Conservation (phyloP, 2,329 filamentous ascomycete species). For the Penicillium verrucosum region DNA sequence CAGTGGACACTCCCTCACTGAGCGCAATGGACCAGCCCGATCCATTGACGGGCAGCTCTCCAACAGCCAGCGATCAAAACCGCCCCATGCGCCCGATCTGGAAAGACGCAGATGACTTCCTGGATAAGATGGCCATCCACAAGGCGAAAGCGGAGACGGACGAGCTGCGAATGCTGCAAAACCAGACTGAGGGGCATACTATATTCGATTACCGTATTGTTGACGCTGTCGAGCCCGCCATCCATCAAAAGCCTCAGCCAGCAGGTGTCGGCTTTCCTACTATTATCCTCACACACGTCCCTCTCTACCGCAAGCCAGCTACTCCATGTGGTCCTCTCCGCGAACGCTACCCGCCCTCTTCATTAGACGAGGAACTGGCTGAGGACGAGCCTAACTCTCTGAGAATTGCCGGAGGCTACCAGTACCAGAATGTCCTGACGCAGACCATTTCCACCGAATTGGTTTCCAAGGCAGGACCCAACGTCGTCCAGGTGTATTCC, state of each 20-base stretch:
- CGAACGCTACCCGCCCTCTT: constrained; percentile 74
- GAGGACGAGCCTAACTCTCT: constrained; percentile 75
- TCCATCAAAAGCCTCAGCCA: constrained; percentile 21
- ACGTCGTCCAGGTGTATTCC: constrained; percentile 82
- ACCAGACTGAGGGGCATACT: constrained; percentile 52
- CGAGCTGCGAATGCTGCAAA: constrained; percentile 64
- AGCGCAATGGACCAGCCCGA: constrained; percentile 66
- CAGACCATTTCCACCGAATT: constrained; percentile 72
- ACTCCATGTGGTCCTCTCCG: constrained; percentile 85
- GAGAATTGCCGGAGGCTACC: constrained; percentile 73
- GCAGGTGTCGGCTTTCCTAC: constrained; percentile 68
- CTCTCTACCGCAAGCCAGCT: constrained; percentile 74
- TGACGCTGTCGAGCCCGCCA: constrained; percentile 50
- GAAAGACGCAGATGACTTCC: constrained; percentile 70
- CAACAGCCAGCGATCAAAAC: constrained; percentile 43
- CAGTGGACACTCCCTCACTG: constrained; percentile 81
- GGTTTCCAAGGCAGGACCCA: constrained; percentile 68
- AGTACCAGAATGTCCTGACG: constrained; percentile 93
- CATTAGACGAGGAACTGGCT: constrained; percentile 55
- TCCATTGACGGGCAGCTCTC: constrained; percentile 44
- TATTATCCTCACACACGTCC: constrained; percentile 85
- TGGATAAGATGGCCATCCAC: constrained; percentile 61
- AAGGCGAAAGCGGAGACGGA: constrained; percentile 68
- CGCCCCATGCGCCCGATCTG: constrained; percentile 63
- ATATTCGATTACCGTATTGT: constrained; percentile 60